Percentiles rank a stretch among this genome's conserved stretches.
phyloP scores from a whole-genome alignment of 2,329 filamentous ascomycete species.

The Reticulascus tulasneorum region DNA sequence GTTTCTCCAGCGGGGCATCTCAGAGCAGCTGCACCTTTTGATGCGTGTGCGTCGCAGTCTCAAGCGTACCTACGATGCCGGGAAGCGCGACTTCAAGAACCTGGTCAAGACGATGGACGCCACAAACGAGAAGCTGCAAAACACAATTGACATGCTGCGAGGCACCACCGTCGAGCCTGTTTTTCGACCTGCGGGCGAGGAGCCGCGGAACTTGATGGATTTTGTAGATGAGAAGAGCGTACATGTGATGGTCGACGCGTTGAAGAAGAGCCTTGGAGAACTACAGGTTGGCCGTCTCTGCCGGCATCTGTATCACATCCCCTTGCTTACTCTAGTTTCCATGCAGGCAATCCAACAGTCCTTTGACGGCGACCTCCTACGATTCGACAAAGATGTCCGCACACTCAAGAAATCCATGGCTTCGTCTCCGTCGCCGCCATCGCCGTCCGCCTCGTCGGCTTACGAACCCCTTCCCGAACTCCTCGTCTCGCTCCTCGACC shows the following conservation, averaged over 20 bases:
- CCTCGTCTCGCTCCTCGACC: slow-evolving; percentile 61
- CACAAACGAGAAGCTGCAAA: slow-evolving; percentile 59
- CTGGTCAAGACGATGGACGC: slow-evolving; percentile 63
- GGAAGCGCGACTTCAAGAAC: slow-evolving; percentile 56
- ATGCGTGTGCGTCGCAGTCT: slow-evolving; percentile 47
- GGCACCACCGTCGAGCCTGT: slow-evolving; percentile 60
- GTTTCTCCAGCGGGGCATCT: slow-evolving; percentile 63
- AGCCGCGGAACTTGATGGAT: slow-evolving; percentile 63
- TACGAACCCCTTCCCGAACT: slow-evolving; percentile 46
- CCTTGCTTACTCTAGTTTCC: not conserved
- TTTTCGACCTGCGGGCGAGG: slow-evolving; percentile 56
- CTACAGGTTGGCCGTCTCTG: slow-evolving; percentile 50
- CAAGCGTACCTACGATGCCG: slow-evolving; percentile 52
- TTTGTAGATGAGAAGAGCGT: slow-evolving; percentile 74
- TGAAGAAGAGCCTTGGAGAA: slow-evolving; percentile 68
- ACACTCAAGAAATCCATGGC: slow-evolving; percentile 57
- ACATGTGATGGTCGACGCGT: slow-evolving; percentile 57
- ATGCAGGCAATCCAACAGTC: slow-evolving; percentile 58
- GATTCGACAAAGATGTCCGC: slow-evolving; percentile 72
- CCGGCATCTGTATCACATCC: not conserved
- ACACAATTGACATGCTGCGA: slow-evolving; percentile 62
- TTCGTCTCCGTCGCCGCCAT: slow-evolving; percentile 29
- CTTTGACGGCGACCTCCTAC: slow-evolving; percentile 71
- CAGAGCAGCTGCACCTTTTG: slow-evolving; percentile 51
- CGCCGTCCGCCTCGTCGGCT: slow-evolving; percentile 30